Base-by-base conservation (phyloP, 2,329 filamentous ascomycete genomes). In the Ophiocordyceps unilateralis region DNA sequence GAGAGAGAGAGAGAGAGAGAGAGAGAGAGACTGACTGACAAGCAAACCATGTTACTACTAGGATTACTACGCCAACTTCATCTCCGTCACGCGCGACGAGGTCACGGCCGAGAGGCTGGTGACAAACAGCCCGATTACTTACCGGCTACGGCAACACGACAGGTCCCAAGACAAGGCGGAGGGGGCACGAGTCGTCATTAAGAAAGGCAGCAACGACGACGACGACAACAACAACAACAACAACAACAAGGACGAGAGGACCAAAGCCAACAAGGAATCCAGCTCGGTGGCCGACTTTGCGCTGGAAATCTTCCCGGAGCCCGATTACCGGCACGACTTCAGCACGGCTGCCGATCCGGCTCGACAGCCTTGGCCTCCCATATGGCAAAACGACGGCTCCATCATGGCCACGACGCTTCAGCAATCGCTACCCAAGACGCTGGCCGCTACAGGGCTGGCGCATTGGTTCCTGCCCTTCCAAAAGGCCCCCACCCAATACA, bases 31-130 rank as follows among this genome's bases (percentile, higher is more conserved):
- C 19, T 39, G 6, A 38, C 37, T 39, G 40, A 12, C n/a, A n/a
- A n/a, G n/a, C n/a, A n/a, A n/a, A n/a, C 15, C 10, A 7, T 19
- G 39, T 26, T n/a, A n/a, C n/a, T n/a, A n/a, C 15, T 44, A 72
- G 68, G 63, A 67, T 38, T 58, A 69, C 40, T 58, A 64, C 22
- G 62, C 63, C 20, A 66, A 67, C 20, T 76, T 74, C 52, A 55
- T 76, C 36, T 67, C 66, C 12, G 58, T 76, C 21, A 63, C 30
- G 12, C 30, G 30, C 14, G 30, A 34, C 5, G 11, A 5, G 12
- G 30, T n/a, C 15, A 34, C 61, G 12, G 58, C 58, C n/a, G 58
- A 58, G 41, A 42, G 37, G 20, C 15, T 38, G 7, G 41, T 26
- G 5, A 9, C n/a, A 2, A n/a, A 5, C n/a, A 19, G 19, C 11